Percentiles rank a stretch among this genome's conserved stretches.
Conservation (phyloP, 2,329 filamentous ascomycete species). For the Chaetomium sp. region DNA sequence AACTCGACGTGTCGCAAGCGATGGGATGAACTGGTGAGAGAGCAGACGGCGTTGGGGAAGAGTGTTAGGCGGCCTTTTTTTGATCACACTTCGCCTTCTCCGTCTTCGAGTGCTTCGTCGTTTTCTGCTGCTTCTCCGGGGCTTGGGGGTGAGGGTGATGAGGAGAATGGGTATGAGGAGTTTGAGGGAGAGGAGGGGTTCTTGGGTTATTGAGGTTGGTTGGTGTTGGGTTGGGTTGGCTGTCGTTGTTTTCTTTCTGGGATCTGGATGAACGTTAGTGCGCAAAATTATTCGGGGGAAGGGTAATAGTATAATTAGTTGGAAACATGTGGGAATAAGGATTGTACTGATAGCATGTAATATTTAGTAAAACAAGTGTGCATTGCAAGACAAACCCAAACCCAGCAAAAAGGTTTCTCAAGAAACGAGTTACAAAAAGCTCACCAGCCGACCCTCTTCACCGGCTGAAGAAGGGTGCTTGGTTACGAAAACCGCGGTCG, state of each 20-base stretch:
- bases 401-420: too few relatives aligned
- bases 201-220: background rate
- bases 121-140: background rate
- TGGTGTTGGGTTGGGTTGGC: background rate
- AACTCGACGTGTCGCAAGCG: slow-evolving; percentile 53
- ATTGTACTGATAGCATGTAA: background rate
- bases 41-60: slow-evolving; percentile 1
- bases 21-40: slow-evolving; percentile 42
- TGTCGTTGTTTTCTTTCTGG: background rate
- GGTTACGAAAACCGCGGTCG: too few relatives aligned
- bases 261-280: too few relatives aligned
- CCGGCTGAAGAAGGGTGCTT: too few relatives aligned
- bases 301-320: background rate
- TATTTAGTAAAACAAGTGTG: too few relatives aligned
- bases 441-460: too few relatives aligned
- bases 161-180: background rate
- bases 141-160: background rate
- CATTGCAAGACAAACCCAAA: too few relatives aligned
- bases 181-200: background rate
- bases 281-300: background rate
- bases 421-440: too few relatives aligned
- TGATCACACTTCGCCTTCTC: background rate
- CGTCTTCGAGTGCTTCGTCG: background rate
- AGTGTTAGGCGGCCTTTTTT: slow-evolving; percentile 10
- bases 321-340: background rate